A percentile compares a stretch with the other conserved stretches of the same genome.
Evolutionary conservation across 75 land plant species (phyloP).

Genomic region (Cupressus sempervirens): DNA sequence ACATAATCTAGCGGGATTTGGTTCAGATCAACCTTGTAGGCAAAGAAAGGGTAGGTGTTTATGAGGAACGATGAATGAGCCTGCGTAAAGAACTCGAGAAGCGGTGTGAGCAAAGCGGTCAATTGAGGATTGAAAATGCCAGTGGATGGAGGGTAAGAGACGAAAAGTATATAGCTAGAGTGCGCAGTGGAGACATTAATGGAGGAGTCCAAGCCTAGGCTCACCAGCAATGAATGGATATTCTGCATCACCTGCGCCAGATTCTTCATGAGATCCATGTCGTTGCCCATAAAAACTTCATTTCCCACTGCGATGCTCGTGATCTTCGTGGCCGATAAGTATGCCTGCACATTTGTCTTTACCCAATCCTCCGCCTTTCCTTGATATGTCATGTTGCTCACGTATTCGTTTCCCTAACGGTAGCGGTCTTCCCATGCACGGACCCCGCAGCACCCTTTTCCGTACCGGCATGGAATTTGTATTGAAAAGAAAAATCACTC

Average conservation of each 20-base stretch:
- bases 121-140: slow-evolving; percentile 49
- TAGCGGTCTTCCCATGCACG: too few species aligned
- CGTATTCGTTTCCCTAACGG: slow-evolving; percentile 47
- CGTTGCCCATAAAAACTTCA: slow-evolving; percentile 52
- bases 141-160: slow-evolving; percentile 70
- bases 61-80: slow-evolving; percentile 54
- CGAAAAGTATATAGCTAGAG: slow-evolving; percentile 37
- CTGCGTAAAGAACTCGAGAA: slow-evolving; percentile 52
- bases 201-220: slow-evolving; percentile 27
- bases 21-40: slow-evolving; percentile 45
- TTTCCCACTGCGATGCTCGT: slow-evolving; percentile 63
- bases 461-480: too few species aligned
- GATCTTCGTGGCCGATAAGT: slow-evolving; percentile 62
- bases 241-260: slow-evolving; percentile 70
- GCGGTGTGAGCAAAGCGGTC: slow-evolving; percentile 16
- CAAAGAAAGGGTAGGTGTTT: slow-evolving; percentile 82
- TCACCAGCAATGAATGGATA: slow-evolving; percentile 37
- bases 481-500: too few species aligned
- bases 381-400: slow-evolving; percentile 33
- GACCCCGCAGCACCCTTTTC: too few species aligned
- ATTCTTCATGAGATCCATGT: slow-evolving; percentile 23
- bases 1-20: slow-evolving; percentile 51
- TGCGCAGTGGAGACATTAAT: slow-evolving; percentile 63
- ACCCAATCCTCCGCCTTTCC: slow-evolving; percentile 44
- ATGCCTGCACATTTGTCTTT: slow-evolving; percentile 35